A percentile compares a stretch with the other conserved stretches of the same genome.
phyloP scores from a whole-genome alignment of 2,329 filamentous ascomycete species.

The Ascochyta lentis region DNA sequence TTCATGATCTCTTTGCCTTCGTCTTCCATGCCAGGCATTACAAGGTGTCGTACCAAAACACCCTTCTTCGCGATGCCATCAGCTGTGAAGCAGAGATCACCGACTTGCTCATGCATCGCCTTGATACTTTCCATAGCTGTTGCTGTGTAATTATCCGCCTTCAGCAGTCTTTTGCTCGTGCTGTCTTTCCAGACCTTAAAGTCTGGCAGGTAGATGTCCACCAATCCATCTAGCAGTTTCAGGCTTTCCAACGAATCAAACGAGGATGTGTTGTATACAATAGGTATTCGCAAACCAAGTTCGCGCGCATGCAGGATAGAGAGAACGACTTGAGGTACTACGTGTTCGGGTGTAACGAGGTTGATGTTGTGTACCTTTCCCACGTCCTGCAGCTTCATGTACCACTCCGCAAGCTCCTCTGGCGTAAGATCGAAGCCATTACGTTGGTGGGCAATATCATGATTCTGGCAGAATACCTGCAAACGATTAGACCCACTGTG shows the following conservation, averaged over 20 bases:
- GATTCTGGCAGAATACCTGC: constrained; percentile 61
- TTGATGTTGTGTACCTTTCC: constrained; percentile 92
- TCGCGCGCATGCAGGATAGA: constrained; percentile 76
- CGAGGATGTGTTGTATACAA: constrained; percentile 85
- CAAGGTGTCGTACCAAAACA: constrained; percentile 77
- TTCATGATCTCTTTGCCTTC: constrained; percentile 77
- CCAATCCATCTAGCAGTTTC: constrained; percentile 75
- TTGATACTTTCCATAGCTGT: constrained; percentile 78
- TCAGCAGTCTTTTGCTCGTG: constrained; percentile 74
- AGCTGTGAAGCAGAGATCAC: constrained; percentile 80
- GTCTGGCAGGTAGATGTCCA: constrained; percentile 88
- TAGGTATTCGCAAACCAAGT: constrained; percentile 72
- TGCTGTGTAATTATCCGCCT: constrained; percentile 76
- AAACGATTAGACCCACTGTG: neutral
- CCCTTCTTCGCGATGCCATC: constrained; percentile 83
- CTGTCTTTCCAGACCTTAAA: constrained; percentile 79
- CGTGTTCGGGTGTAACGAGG: constrained; percentile 84
- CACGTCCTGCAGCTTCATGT: constrained; percentile 78
- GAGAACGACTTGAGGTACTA: constrained; percentile 81
- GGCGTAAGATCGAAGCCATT: constrained; percentile 81
- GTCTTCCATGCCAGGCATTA: constrained; percentile 81
- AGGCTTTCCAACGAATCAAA: constrained; percentile 79
- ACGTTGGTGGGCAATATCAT: constrained; percentile 82
- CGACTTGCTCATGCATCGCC: constrained; percentile 81
- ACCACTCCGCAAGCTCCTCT: constrained; percentile 82